Evolutionary conservation across 2,329 filamentous ascomycete genomes (phyloP), one percentile per base, ranked within the genome.

Genomic region (Tolypocladium inflatum): DNA sequence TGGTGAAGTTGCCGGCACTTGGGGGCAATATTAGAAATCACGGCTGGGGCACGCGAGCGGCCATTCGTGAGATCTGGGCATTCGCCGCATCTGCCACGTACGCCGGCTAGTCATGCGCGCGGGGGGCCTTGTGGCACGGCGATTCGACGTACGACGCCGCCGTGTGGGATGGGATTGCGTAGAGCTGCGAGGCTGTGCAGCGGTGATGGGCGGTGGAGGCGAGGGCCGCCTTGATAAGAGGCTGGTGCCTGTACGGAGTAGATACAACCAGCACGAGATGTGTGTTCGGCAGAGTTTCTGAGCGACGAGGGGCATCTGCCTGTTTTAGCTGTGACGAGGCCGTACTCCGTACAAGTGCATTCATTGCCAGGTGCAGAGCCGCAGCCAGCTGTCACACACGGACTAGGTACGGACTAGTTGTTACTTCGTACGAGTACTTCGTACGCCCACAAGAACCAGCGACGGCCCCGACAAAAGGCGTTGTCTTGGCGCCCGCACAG

Each of bases 101-200:
- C 21, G 30, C 30, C n/a, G 19, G 51, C 26, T 35, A 39, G 41
- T 55, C 39, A 45, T 13, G 50, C 26, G 54, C 33, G 33, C 4
- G 39, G 30, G 37, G 39, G 8, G 17, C 1, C 23, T 33, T 33
- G 45, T 50, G 45, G 45, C 45, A 11, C 38, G 15, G 21, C 37
- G 10, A 55, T 17, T 55, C 48, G 43, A 9, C n/a, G 33, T 3
- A 33, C 15, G n/a, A 56, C 17, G 33, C n/a, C 37, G 37, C 39
- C 35, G 42, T 37, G 53, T 51, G 52, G 52, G 37, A 54, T 9
- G 54, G 43, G 57, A 55, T 61, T 62, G 61, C 61, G 59, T 59
- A 51, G 38, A 52, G 30, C 23, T 23, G 21, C 48, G 62, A 62
- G 62, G 62, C 62, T 63, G 61, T 63, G 62, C 57, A 56, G 37